A percentile compares a stretch with the other conserved stretches of the same genome.
Evolutionary conservation across 805 yeast genomes (phyloP).

Genomic region (Debaryomyces maramus): DNA sequence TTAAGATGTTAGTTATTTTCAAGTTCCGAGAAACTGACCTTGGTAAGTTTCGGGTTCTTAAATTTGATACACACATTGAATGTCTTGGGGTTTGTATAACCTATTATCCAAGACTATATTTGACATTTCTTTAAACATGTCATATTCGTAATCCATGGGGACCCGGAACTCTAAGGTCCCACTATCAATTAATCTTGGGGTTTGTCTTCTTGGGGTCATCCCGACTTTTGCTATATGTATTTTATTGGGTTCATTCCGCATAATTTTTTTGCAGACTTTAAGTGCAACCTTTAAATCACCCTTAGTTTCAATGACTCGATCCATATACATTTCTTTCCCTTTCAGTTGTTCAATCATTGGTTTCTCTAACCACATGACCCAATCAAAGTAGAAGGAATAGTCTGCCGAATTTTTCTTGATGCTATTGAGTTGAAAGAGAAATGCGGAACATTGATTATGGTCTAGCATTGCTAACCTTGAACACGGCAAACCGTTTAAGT

Average conservation of each 20-base stretch:
- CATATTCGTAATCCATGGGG: constrained; percentile 8
- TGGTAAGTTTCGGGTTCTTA: not conserved
- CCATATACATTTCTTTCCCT: constrained; percentile 5
- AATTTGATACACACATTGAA: constrained; percentile 10
- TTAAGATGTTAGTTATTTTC: constrained; percentile 7
- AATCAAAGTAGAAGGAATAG: constrained; percentile 17
- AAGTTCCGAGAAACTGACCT: not conserved
- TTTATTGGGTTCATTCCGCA: constrained; percentile 6
- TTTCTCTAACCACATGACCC: constrained; percentile 16
- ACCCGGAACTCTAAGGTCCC: constrained; percentile 19
- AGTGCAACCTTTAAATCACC: constrained; percentile 11
- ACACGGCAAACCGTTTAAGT: constrained; percentile 14
- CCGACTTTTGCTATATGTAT: constrained; percentile 17
- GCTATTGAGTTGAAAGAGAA: constrained; percentile 13
- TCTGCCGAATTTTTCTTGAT: constrained; percentile 10
- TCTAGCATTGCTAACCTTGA: constrained; percentile 17
- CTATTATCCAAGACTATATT: constrained; percentile 13
- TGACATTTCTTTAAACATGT: constrained; percentile 10
- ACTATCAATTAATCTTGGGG: constrained; percentile 12
- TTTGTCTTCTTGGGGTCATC: constrained; percentile 13
- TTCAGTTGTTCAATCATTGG: constrained; percentile 3
- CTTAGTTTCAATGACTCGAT: constrained; percentile 13
- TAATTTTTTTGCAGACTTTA: constrained; percentile 5
- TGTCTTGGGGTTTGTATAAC: constrained; percentile 10
- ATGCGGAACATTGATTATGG: constrained; percentile 12